Evolutionary conservation across 2,329 filamentous ascomycete genomes (phyloP), one percentile per base, ranked within the genome.

Genomic region (Penicillium sp.): DNA sequence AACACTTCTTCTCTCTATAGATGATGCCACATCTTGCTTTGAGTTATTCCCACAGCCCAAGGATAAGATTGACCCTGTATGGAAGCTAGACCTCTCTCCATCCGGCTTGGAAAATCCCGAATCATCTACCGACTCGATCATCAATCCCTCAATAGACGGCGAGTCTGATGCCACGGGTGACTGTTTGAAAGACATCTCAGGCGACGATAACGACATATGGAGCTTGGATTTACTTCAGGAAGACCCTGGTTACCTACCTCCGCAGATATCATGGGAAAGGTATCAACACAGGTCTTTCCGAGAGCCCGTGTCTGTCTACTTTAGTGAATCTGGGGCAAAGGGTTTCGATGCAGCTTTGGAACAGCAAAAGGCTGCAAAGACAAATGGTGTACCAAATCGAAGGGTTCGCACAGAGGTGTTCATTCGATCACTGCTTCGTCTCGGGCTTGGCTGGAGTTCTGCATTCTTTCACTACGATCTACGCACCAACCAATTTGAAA

Each of bases 401-500:
- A 55, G 72, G 29, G 66, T 69, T 13, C 64, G 62, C 46, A 59
- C 62, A 4, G 65, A 69, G 53, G 54, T 67, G 2, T 71, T 75
- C 39, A 62, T 72, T 34, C 61, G 66, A 33, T 66, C 70, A 3
- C 53, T 72, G 10, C 63, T 72, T 43, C 65, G 66, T 32, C 64
- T 74, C 19, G 69, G 67, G 13, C 57, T 75, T 19, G 72, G 72
- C 7, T 73, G 72, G 68, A 66, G 65, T 46, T 75, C 72, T 7
- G 57, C 66, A 6, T 64, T 74, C 48, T 74, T 74, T 50, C 61
- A 60, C 6, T 75, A 69, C 57, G 64, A 73, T 52, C 58, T 65
- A 42, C 52, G 62, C 41, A 58, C 57, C 4, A 58, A 53, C 19
- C 57, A 44, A n/a, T 74, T 75, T 45, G 65, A 69, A 34, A 70